A percentile compares a stretch with the other conserved stretches of the same genome.
phyloP scores from a whole-genome alignment of 2,329 filamentous ascomycete genomes.

The Botrytis tulipae region DNA sequence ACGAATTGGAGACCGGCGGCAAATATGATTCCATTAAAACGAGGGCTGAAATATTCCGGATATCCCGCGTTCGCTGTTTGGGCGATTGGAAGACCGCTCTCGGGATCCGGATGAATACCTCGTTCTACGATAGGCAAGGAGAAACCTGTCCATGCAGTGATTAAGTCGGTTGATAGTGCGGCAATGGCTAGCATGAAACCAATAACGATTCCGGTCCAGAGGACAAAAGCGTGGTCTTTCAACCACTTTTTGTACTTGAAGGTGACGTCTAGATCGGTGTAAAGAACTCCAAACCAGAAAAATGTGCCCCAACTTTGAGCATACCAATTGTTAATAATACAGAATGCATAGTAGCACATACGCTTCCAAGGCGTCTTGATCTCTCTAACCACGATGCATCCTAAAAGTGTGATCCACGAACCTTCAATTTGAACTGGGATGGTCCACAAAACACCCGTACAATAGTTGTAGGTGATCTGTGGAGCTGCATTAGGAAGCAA shows the following conservation, averaged over 20 bases:
- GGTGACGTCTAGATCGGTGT: slow-evolving; percentile 47
- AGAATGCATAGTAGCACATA: slow-evolving; percentile 45
- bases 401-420: slow-evolving; percentile 45
- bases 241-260: slow-evolving; percentile 46
- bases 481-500: slow-evolving; percentile 49
- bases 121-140: slow-evolving; percentile 40
- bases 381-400: slow-evolving; percentile 45
- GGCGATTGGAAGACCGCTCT: slow-evolving; percentile 41
- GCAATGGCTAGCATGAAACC: slow-evolving; percentile 33
- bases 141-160: slow-evolving; percentile 23
- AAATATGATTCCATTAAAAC: slow-evolving; percentile 45
- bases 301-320: slow-evolving; percentile 47
- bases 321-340: slow-evolving; percentile 47
- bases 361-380: slow-evolving; percentile 49
- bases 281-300: slow-evolving; percentile 46
- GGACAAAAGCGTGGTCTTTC: slow-evolving; percentile 37
- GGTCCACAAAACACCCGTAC: slow-evolving; percentile 50
- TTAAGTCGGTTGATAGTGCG: slow-evolving; percentile 23
- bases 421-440: slow-evolving; percentile 50
- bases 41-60: slow-evolving; percentile 45
- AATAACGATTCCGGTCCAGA: slow-evolving; percentile 41
- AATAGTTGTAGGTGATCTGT: slow-evolving; percentile 48
- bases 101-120: slow-evolving; percentile 44
- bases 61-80: slow-evolving; percentile 41
- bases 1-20: slow-evolving; percentile 39